These are phyloP conservation scores for Ilex paraguariensis DNA, from an alignment of 305 asterid species.

Conservation along the genomic window DNA sequence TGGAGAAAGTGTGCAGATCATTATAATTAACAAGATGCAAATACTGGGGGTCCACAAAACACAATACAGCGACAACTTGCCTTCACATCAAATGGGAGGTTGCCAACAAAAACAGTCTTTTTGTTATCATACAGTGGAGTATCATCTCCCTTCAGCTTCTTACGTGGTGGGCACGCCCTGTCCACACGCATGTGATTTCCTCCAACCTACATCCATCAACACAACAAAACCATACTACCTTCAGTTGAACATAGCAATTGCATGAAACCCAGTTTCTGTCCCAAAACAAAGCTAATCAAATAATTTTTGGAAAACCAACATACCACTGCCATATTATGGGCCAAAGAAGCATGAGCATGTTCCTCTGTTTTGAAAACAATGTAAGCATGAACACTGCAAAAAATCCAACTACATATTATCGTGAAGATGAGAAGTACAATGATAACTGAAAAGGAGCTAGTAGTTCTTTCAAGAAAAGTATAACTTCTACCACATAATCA, in stretches of 20 bases:
- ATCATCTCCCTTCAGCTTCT: constrained; percentile 78
- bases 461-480: too few species aligned
- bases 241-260: too few species aligned
- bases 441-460: neutral
- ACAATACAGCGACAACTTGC: constrained; percentile 25
- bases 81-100: constrained; percentile 95
- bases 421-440: neutral
- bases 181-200: constrained; percentile 95
- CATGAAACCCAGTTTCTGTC: too few species aligned
- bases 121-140: constrained; percentile 62
- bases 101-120: constrained; percentile 85
- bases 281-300: constrained; percentile 1
- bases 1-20: constrained; percentile 15
- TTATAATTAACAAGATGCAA: neutral
- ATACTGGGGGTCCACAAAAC: neutral
- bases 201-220: constrained; percentile 48
- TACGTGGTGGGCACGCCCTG: constrained; percentile 97
- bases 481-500: too few species aligned
- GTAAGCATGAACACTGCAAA: constrained; percentile 85
- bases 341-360: constrained; percentile 77
- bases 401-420: neutral
- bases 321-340: constrained; percentile 90
- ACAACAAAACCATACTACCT: neutral
- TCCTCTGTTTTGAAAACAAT: constrained; percentile 83
- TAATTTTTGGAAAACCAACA: constrained; percentile 4